Percentiles rank a stretch among this genome's conserved stretches.
Evolutionary conservation across 306 rosid genomes (phyloP).

Genomic region (Luffa acutangula): DNA sequence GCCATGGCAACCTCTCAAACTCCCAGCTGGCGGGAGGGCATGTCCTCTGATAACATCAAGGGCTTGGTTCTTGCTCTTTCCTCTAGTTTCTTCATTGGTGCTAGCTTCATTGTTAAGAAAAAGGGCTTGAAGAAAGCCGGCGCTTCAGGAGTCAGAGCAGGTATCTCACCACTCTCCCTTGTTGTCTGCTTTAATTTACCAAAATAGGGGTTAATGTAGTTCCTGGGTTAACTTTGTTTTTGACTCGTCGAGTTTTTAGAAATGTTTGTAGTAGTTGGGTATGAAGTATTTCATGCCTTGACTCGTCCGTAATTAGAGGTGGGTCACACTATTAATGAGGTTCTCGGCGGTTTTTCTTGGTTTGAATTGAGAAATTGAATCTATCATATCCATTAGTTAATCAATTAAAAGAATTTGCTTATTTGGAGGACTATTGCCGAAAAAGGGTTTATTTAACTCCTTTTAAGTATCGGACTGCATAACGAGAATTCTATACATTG

Average conservation of each 20-base stretch:
- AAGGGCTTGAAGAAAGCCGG: conserved; percentile 93
- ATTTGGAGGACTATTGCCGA: background rate
- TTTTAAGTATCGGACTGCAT: background rate
- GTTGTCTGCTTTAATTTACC: background rate
- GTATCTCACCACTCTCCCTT: conserved; percentile 17
- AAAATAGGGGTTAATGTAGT: background rate
- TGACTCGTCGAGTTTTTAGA: background rate
- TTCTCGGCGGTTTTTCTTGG: background rate
- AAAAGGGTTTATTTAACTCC: background rate
- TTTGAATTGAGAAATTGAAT: background rate
- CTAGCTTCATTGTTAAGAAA: conserved; percentile 81
- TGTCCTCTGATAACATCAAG: conserved; percentile 73
- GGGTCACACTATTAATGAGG: background rate
- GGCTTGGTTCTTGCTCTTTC: conserved; percentile 75
- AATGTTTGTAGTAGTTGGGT: background rate
- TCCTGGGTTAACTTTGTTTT: background rate
- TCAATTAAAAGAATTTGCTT: background rate
- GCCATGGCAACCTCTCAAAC: conserved; percentile 8
- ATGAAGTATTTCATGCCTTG: background rate
- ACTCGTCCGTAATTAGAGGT: background rate
- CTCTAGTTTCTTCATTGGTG: conserved; percentile 79
- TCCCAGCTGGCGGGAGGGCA: conserved; percentile 36
- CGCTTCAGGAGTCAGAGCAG: conserved; percentile 81
- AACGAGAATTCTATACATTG: background rate
- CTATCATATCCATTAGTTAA: background rate